These are phyloP conservation scores for Secale cereale DNA, from an alignment of 176 grass and related monocot species.

Conservation along the genomic window DNA sequence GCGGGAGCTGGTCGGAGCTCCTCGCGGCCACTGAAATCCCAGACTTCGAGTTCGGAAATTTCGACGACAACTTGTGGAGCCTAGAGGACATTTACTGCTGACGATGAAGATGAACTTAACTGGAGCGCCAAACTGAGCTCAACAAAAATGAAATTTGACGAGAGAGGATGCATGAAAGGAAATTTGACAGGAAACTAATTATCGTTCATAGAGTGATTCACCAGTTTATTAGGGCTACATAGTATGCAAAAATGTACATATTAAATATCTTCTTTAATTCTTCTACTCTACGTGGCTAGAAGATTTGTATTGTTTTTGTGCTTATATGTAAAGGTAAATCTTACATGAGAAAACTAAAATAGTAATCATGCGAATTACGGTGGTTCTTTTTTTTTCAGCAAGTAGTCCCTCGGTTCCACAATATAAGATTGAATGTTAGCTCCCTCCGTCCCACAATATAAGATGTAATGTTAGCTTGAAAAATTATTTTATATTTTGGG, in stretches of 20 bases:
- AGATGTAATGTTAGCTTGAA: no score
- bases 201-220: neutral
- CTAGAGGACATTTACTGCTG: slow-evolving; percentile 53
- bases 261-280: neutral
- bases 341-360: neutral
- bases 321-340: neutral
- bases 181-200: neutral
- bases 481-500: no score
- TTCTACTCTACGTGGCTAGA: neutral
- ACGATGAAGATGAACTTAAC: neutral
- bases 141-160: no score
- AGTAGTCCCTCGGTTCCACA: no score
- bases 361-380: no score
- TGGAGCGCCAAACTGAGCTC: no score
- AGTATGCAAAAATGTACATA: neutral
- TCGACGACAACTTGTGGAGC: slow-evolving; percentile 60
- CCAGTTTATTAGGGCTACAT: neutral
- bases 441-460: no score
- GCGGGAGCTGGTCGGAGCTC: slow-evolving; percentile 48
- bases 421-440: no score
- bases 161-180: neutral
- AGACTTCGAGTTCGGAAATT: slow-evolving; percentile 47
- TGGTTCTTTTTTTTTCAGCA: no score
- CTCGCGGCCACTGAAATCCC: slow-evolving; percentile 40
- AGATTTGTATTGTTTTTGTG: neutral